phyloP scores from a whole-genome alignment of 768 basidiomycete genomes.

The Trametes cubensis region DNA sequence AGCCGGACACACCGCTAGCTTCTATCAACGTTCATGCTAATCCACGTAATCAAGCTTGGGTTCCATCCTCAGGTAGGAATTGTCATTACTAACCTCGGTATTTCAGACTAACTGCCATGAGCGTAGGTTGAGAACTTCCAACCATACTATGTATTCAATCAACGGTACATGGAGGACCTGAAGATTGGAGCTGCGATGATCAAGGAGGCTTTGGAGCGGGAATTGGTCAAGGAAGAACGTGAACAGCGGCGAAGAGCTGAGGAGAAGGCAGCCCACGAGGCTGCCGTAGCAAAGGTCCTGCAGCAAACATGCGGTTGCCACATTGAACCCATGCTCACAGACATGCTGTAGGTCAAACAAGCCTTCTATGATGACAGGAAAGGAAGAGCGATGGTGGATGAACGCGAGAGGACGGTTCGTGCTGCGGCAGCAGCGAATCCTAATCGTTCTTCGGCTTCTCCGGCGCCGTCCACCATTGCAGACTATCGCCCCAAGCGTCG shows the following conservation, averaged over 20 bases:
- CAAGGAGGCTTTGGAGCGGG: constrained; percentile 59
- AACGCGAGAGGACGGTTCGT: constrained; percentile 48
- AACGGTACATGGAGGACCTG: constrained; percentile 54
- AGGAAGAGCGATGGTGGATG: constrained; percentile 53
- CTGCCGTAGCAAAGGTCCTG: constrained; percentile 57
- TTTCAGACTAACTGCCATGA: constrained; percentile 40
- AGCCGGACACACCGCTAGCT: constrained; percentile 29
- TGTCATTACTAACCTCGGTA: background rate
- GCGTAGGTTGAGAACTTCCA: constrained; percentile 74
- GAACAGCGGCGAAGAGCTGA: constrained; percentile 49
- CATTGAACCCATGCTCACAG: background rate
- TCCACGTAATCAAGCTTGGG: constrained; percentile 54
- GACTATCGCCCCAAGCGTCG: constrained; percentile 10
- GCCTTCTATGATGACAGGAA: constrained; percentile 81
- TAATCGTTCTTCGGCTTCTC: constrained; percentile 8
- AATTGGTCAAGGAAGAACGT: constrained; percentile 51
- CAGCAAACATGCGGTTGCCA: background rate
- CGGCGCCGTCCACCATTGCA: constrained; percentile 6
- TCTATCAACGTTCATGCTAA: background rate
- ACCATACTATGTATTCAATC: constrained; percentile 69
- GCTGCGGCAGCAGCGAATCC: constrained; percentile 22
- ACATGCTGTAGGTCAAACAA: constrained; percentile 61
- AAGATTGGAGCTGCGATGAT: constrained; percentile 67
- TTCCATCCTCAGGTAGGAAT: constrained; percentile 65
- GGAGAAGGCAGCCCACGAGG: constrained; percentile 59